Conservation (phyloP, 495 filamentous ascomycete species). For the Aspergillus conjunctus region DNA sequence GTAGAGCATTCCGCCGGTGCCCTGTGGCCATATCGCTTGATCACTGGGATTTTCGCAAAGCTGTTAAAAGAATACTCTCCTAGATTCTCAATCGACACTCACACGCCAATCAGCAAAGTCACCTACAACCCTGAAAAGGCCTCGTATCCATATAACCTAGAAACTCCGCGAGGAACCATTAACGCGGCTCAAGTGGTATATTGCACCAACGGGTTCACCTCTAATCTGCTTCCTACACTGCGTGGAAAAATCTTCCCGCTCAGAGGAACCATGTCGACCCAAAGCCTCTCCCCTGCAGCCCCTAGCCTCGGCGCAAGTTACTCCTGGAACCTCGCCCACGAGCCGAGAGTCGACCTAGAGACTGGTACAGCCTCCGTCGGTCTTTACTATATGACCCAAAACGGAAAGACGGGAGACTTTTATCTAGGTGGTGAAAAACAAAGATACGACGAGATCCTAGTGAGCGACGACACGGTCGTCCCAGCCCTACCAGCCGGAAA, state of each 20-base stretch:
- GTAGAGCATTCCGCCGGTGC: conserved; percentile 49
- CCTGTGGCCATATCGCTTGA: conserved; percentile 81
- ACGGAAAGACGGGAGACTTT: conserved; percentile 2
- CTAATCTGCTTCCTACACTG: conserved; percentile 68
- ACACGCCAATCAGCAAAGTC: conserved; percentile 60
- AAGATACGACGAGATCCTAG: background rate
- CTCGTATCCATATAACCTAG: conserved; percentile 38
- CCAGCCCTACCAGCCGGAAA: background rate
- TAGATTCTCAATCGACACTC: conserved; percentile 71
- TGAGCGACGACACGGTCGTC: conserved; percentile 7
- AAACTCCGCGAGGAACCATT: conserved; percentile 66
- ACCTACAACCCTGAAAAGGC: conserved; percentile 4
- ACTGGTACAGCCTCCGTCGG: background rate
- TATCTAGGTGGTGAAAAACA: conserved; percentile 3
- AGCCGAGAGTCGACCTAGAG: background rate
- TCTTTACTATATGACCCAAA: background rate
- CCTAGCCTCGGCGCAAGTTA: conserved; percentile 32
- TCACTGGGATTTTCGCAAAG: conserved; percentile 63
- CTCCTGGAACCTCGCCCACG: conserved; percentile 29
- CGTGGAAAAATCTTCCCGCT: conserved; percentile 74
- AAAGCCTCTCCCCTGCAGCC: conserved; percentile 53
- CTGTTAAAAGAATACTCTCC: conserved; percentile 44
- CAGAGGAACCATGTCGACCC: conserved; percentile 67
- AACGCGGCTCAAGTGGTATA: conserved; percentile 63
- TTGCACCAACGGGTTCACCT: conserved; percentile 78